These are phyloP conservation scores for Asterella californica DNA, from an alignment of 225 moss, liverwort and hornwort species.

Conservation along the genomic window DNA sequence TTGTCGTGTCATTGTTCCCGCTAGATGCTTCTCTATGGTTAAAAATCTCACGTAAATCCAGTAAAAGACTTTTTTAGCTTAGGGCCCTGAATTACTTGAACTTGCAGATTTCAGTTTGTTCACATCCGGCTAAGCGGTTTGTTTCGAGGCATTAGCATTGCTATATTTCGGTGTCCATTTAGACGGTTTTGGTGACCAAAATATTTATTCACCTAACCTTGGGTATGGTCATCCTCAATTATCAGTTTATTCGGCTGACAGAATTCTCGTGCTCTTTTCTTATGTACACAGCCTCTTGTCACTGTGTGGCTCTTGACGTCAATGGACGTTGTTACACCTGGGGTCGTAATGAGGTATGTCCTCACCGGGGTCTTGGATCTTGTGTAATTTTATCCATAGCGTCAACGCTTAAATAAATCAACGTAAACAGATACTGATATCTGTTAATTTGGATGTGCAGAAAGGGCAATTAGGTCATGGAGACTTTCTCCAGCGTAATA, in stretches of 20 bases:
- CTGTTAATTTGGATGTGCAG: conserved; percentile 30
- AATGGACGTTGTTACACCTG: conserved; percentile 83
- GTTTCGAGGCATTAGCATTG: too few relatives aligned
- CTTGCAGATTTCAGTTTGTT: too few relatives aligned
- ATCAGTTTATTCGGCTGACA: background rate
- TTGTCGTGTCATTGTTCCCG: too few relatives aligned
- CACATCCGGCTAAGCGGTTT: too few relatives aligned
- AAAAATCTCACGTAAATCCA: too few relatives aligned
- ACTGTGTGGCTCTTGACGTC: conserved; percentile 80
- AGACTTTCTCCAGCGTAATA: conserved; percentile 62
- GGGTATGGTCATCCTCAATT: background rate
- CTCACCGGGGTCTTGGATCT: background rate
- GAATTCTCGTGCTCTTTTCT: background rate
- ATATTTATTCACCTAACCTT: background rate
- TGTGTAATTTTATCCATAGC: too few relatives aligned
- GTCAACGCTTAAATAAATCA: too few relatives aligned
- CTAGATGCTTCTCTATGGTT: too few relatives aligned
- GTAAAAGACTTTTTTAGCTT: too few relatives aligned
- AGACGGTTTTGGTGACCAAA: background rate
- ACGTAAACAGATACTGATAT: background rate
- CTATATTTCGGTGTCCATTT: too few relatives aligned
- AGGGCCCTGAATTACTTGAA: too few relatives aligned
- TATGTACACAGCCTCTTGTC: conserved; percentile 61
- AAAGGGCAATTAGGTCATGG: conserved; percentile 92
- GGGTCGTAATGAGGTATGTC: conserved; percentile 88